Evolutionary conservation across 1,284 basidiomycete species (phyloP).

Genomic region (Calocybe gambosa): DNA sequence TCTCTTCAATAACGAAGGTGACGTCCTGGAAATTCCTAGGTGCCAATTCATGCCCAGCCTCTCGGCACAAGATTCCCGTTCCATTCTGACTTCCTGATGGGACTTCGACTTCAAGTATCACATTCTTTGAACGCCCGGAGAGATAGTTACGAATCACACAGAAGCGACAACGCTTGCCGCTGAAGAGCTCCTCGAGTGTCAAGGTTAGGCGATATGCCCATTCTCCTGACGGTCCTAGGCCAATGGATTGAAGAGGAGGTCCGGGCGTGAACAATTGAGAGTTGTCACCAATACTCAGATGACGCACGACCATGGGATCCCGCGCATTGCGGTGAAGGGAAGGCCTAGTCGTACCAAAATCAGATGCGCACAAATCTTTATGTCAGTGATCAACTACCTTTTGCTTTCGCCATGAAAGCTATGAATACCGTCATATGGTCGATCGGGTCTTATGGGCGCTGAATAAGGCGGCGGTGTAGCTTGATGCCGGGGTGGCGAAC

Average conservation of each 20-base stretch:
- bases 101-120: slow-evolving; percentile 70
- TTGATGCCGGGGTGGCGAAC: neutral
- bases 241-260: slow-evolving; percentile 26
- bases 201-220: slow-evolving; percentile 70
- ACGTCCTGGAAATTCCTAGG: slow-evolving; percentile 71
- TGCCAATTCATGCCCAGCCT: slow-evolving; percentile 72
- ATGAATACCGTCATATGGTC: neutral
- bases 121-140: slow-evolving; percentile 60
- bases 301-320: slow-evolving; percentile 12
- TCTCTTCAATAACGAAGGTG: slow-evolving; percentile 75
- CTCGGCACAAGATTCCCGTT: slow-evolving; percentile 73
- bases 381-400: neutral
- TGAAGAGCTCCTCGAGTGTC: slow-evolving; percentile 82
- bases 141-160: slow-evolving; percentile 69
- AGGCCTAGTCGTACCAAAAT: slow-evolving; percentile 4
- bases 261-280: slow-evolving; percentile 10
- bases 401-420: neutral
- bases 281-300: slow-evolving; percentile 14
- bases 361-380: neutral
- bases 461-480: neutral
- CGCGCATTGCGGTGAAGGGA: neutral
- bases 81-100: slow-evolving; percentile 68
- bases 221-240: slow-evolving; percentile 26
- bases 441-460: neutral
- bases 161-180: slow-evolving; percentile 74